Evolutionary conservation across 2,329 filamentous ascomycete species (phyloP).

Genomic region (Colletotrichum somersetense): DNA sequence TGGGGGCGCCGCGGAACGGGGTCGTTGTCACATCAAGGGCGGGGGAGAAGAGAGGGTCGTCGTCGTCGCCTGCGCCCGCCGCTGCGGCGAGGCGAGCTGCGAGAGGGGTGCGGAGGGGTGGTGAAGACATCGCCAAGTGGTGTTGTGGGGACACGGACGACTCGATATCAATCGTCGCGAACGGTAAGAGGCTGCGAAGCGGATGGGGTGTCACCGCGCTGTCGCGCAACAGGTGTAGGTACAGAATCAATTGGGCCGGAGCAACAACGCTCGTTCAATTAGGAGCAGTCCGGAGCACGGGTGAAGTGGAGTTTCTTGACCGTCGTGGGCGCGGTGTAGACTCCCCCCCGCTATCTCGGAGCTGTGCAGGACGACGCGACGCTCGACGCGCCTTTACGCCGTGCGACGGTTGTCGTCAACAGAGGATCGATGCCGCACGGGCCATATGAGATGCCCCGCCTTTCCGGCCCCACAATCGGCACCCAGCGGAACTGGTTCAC

Average conservation of each 20-base stretch:
- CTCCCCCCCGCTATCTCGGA: constrained; percentile 8
- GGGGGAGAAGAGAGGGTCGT: constrained; percentile 56
- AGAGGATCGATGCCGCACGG: constrained; percentile 4
- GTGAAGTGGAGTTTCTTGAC: constrained; percentile 5
- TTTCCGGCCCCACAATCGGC: constrained; percentile 25
- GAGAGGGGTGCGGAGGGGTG: constrained; percentile 27
- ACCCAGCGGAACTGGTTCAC: constrained; percentile 7
- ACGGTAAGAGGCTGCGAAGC: neutral
- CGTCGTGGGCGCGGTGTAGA: constrained; percentile 7
- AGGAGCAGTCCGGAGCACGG: neutral
- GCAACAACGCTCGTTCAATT: neutral
- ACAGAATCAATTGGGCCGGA: neutral
- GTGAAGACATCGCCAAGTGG: constrained; percentile 21
- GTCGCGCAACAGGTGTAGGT: neutral
- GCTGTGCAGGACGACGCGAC: constrained; percentile 23
- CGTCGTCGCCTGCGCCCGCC: constrained; percentile 45
- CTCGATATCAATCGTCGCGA: neutral
- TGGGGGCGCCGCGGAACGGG: constrained; percentile 13
- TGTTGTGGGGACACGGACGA: neutral
- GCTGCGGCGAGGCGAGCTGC: constrained; percentile 12
- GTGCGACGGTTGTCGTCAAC: constrained; percentile 18
- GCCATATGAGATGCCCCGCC: neutral
- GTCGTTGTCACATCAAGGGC: constrained; percentile 59
- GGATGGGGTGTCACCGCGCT: neutral
- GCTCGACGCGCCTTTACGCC: constrained; percentile 13